phyloP scores from a whole-genome alignment of 768 basidiomycete genomes.

The Panellus pusillus region DNA sequence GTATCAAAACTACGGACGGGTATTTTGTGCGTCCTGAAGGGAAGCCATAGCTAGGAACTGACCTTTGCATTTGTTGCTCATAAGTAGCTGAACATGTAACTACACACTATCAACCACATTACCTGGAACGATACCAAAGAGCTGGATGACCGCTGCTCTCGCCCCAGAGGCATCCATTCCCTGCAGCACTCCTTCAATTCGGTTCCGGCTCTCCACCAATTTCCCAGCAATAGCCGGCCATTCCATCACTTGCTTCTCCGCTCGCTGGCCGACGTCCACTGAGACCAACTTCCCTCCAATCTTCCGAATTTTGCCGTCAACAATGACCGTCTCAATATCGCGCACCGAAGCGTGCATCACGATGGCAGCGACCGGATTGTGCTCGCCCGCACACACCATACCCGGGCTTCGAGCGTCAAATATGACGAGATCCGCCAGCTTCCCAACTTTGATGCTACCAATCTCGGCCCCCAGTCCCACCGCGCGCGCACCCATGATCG shows the following conservation, averaged over 20 bases:
- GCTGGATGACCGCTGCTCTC: no score
- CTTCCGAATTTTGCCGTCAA: slow-evolving; percentile 16
- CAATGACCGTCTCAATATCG: slow-evolving; percentile 21
- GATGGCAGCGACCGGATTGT: slow-evolving; percentile 20
- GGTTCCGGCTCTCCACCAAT: no score
- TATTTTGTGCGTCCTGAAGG: no score
- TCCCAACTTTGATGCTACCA: slow-evolving; percentile 14
- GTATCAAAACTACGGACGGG: no score
- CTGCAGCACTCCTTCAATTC: no score
- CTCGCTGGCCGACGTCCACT: neutral
- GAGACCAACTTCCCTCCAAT: slow-evolving; percentile 6
- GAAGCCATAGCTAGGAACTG: no score
- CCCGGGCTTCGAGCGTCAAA: slow-evolving; percentile 6
- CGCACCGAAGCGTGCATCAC: slow-evolving; percentile 16
- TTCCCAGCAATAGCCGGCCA: no score
- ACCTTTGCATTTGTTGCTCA: no score
- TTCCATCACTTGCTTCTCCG: neutral
- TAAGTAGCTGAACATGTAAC: no score
- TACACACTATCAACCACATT: no score
- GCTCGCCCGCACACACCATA: slow-evolving; percentile 14
- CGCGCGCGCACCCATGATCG: slow-evolving; percentile 19
- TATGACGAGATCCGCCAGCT: slow-evolving; percentile 16
- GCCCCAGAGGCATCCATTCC: no score
- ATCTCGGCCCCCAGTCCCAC: slow-evolving; percentile 11
- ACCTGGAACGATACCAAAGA: no score